Conservation (phyloP, 228 moss, liverwort and hornwort genomes). For the Sphagnum magellanicum region DNA sequence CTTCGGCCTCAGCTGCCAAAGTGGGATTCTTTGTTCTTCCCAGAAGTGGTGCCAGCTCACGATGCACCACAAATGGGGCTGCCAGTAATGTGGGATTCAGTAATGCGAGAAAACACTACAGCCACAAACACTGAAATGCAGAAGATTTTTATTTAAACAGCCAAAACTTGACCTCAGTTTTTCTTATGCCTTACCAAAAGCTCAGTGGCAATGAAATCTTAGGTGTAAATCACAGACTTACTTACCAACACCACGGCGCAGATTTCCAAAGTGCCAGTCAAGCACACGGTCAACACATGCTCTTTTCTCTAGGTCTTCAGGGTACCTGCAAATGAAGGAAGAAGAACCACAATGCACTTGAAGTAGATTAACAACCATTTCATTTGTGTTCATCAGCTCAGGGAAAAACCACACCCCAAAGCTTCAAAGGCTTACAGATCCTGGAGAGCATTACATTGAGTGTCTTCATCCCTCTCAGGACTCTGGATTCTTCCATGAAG, state of each 20-base stretch:
- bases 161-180: too few relatives aligned
- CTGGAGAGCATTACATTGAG: too few relatives aligned
- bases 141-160: not conserved
- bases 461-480: not conserved
- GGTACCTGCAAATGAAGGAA: constrained; percentile 50
- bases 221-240: not conserved
- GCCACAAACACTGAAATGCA: not conserved
- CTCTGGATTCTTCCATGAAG: not conserved
- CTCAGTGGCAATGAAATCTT: too few relatives aligned
- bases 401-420: not conserved
- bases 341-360: not conserved
- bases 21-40: constrained; percentile 24
- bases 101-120: not conserved
- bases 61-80: constrained; percentile 36
- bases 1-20: constrained; percentile 26
- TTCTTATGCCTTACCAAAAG: too few relatives aligned
- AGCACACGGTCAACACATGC: constrained; percentile 48
- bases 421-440: not conserved
- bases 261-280: constrained; percentile 71
- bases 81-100: not conserved
- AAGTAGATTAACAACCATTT: not conserved
- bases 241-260: constrained; percentile 57
- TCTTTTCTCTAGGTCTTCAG: constrained; percentile 55
- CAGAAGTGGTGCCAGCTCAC: constrained; percentile 17
- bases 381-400: not conserved